Percentiles rank a stretch among this genome's conserved stretches.
These are phyloP conservation scores for Fusarium ramigenum DNA, from an alignment of 2,329 filamentous ascomycete genomes.

Conservation along the genomic window DNA sequence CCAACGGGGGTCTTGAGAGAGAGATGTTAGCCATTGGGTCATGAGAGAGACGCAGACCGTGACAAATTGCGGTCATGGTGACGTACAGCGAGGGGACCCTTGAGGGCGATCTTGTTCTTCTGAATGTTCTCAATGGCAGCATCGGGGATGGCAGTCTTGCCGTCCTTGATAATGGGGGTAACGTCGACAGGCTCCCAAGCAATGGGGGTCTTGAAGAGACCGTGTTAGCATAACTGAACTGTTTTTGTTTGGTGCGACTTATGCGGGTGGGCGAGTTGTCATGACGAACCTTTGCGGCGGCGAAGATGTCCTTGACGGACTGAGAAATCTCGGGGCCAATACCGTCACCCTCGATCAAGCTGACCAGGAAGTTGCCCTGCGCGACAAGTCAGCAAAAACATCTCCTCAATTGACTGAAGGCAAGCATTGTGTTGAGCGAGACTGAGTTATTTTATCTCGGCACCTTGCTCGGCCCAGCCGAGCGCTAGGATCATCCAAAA, in stretches of 20 bases:
- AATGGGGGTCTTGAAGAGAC: conserved; percentile 74
- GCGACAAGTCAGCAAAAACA: conserved; percentile 39
- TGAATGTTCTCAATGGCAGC: conserved; percentile 92
- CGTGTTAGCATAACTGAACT: conserved; percentile 37
- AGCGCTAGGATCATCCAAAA: conserved; percentile 27
- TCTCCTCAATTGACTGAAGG: conserved; percentile 24
- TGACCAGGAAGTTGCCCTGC: conserved; percentile 94
- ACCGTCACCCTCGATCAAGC: conserved; percentile 97
- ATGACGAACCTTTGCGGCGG: conserved; percentile 82
- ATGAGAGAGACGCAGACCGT: conserved; percentile 3
- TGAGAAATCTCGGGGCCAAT: conserved; percentile 98
- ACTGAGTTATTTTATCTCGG: conserved; percentile 56
- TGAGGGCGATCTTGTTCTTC: conserved; percentile 96
- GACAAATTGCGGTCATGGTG: conserved; percentile 12
- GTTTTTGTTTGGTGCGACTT: background rate
- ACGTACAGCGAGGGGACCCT: conserved; percentile 93
- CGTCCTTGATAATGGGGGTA: conserved; percentile 90
- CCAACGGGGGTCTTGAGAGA: conserved; percentile 82
- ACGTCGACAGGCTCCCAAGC: conserved; percentile 98
- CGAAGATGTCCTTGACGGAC: conserved; percentile 98
- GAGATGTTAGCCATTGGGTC: conserved; percentile 21
- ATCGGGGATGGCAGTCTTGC: conserved; percentile 94
- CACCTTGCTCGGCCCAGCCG: conserved; percentile 42
- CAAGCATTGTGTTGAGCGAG: conserved; percentile 27
- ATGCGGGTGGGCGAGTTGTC: conserved; percentile 12